Conservation (phyloP, 1,284 basidiomycete species). For the Moesziomyces globuligerus region DNA sequence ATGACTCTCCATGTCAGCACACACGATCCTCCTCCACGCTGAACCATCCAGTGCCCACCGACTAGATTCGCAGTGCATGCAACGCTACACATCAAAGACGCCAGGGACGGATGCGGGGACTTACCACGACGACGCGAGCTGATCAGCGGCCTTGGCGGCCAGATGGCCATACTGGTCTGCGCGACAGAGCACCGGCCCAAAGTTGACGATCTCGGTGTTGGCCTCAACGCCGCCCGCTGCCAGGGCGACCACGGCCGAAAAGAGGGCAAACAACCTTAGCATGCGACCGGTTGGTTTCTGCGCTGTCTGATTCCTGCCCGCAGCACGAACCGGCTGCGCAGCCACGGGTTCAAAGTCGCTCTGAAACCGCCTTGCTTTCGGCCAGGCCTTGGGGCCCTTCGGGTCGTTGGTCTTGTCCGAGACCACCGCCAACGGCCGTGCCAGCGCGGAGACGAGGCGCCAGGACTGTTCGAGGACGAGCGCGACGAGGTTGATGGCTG, state of each 20-base stretch:
- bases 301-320: too few species aligned
- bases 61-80: too few species aligned
- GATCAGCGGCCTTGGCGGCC: conserved; percentile 47
- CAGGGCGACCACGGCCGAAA: conserved; percentile 21
- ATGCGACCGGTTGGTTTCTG: conserved; percentile 10
- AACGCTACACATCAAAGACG: too few species aligned
- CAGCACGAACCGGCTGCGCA: neutral
- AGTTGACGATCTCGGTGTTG: conserved; percentile 51
- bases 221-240: conserved; percentile 16
- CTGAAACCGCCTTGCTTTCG: conserved; percentile 21
- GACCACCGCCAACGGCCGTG: conserved; percentile 11
- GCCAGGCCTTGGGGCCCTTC: neutral
- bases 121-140: conserved; percentile 44
- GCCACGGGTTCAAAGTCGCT: conserved; percentile 27
- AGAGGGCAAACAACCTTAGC: conserved; percentile 40
- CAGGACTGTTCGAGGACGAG: conserved; percentile 57
- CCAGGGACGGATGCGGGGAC: conserved; percentile 1
- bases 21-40: too few species aligned
- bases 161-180: conserved; percentile 54
- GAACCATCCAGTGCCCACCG: too few species aligned
- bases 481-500: conserved; percentile 67
- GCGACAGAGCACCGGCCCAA: conserved; percentile 47
- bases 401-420: neutral
- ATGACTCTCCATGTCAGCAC: neutral
- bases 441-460: conserved; percentile 5